These are phyloP conservation scores for Boletus pseudopeckii DNA, from an alignment of 768 basidiomycete genomes.

Conservation along the genomic window DNA sequence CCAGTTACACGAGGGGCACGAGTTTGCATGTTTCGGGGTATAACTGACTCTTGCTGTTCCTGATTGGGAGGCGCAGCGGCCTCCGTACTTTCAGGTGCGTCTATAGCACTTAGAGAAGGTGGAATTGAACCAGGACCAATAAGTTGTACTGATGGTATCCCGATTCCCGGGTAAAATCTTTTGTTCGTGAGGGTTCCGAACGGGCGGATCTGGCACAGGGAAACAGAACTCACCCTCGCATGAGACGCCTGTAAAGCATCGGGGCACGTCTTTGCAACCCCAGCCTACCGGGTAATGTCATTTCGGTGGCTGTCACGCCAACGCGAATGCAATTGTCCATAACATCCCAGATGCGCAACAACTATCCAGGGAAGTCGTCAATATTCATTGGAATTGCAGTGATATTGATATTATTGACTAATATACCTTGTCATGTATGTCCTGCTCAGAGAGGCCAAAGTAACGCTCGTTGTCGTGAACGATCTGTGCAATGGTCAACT, in stretches of 20 bases:
- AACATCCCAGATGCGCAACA: slow-evolving; percentile 81
- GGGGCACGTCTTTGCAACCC: slow-evolving; percentile 79
- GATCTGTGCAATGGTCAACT: slow-evolving; percentile 93
- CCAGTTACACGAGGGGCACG: slow-evolving; percentile 57
- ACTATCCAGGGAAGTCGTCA: slow-evolving; percentile 22
- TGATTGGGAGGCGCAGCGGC: not conserved
- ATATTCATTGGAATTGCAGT: not conserved
- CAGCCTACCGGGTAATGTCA: slow-evolving; percentile 83
- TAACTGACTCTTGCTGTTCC: slow-evolving; percentile 3
- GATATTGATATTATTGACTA: not conserved
- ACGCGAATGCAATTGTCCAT: slow-evolving; percentile 91
- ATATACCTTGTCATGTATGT: slow-evolving; percentile 68
- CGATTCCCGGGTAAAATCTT: slow-evolving; percentile 53
- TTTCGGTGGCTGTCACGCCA: slow-evolving; percentile 78
- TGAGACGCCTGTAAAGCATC: slow-evolving; percentile 82
- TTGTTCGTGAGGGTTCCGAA: slow-evolving; percentile 22
- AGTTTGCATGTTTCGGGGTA: slow-evolving; percentile 1
- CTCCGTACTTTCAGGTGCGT: slow-evolving; percentile 20
- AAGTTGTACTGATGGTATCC: slow-evolving; percentile 34
- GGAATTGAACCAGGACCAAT: slow-evolving; percentile 31
- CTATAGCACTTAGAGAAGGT: slow-evolving; percentile 16
- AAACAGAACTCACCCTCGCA: slow-evolving; percentile 64
- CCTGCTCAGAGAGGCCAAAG: slow-evolving; percentile 72
- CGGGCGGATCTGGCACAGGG: not conserved
- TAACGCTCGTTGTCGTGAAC: slow-evolving; percentile 89